A percentile compares a stretch with the other conserved stretches of the same genome.
These are phyloP conservation scores for Thelonectria blattea DNA, from an alignment of 2,329 filamentous ascomycete genomes.

Conservation along the genomic window DNA sequence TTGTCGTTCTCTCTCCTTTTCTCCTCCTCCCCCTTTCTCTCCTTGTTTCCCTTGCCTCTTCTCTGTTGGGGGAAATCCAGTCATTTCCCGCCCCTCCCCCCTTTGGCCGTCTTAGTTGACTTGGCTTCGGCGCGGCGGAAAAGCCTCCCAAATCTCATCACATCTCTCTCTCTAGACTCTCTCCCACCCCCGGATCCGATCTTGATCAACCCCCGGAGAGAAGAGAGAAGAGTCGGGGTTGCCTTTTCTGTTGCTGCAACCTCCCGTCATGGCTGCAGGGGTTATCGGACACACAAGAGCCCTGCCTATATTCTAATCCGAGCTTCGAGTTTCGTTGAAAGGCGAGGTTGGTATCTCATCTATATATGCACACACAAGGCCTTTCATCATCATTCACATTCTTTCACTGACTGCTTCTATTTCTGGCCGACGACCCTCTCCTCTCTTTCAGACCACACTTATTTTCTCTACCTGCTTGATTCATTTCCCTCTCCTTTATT, in stretches of 20 bases:
- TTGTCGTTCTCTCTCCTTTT: not conserved
- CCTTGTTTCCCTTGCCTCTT: too few relatives aligned
- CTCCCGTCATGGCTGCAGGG: not conserved
- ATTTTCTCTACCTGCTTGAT: too few relatives aligned
- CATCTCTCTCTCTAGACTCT: too few relatives aligned
- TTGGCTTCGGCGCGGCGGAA: not conserved
- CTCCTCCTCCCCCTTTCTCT: too few relatives aligned
- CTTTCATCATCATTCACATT: not conserved
- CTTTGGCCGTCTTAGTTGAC: conserved; percentile 4
- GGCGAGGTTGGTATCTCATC: not conserved
- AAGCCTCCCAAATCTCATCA: not conserved
- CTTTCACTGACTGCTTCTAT: not conserved
- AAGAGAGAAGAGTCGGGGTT: too few relatives aligned
- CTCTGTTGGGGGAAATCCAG: not conserved
- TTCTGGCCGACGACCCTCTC: not conserved
- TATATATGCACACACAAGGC: not conserved
- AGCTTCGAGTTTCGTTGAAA: not conserved
- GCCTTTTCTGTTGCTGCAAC: not conserved
- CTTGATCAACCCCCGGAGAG: not conserved
- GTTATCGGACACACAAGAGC: not conserved
- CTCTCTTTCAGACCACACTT: too few relatives aligned
- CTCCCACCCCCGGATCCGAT: too few relatives aligned
- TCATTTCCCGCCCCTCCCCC: not conserved
- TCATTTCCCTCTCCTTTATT: not conserved
- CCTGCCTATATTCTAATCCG: not conserved